Evolutionary conservation across 2,329 filamentous ascomycete species (phyloP).

Genomic region (Talaromyces sp.): DNA sequence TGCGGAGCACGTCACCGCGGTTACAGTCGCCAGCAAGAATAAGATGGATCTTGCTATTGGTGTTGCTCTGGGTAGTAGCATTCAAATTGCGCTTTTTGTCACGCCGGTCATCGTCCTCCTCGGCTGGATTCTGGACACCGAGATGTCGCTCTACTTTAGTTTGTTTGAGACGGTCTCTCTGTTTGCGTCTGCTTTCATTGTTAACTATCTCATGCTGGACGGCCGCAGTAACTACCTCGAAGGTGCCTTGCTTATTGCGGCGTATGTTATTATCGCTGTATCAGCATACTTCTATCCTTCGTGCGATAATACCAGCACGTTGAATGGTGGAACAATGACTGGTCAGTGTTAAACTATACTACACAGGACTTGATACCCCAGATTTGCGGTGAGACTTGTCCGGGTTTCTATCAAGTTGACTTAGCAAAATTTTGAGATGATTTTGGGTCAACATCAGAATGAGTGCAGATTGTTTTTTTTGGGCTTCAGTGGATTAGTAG

Average conservation of each 20-base stretch:
- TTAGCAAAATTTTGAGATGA: neutral
- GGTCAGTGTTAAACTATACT: neutral
- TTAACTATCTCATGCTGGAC: conserved; percentile 83
- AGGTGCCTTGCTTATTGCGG: conserved; percentile 62
- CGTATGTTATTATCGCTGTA: conserved; percentile 65
- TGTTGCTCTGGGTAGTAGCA: conserved; percentile 66
- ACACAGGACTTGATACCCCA: neutral
- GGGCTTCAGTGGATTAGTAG: neutral
- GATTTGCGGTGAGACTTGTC: conserved; percentile 4
- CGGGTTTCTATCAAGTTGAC: neutral
- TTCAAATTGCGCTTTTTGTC: conserved; percentile 69
- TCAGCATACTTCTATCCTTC: conserved; percentile 66
- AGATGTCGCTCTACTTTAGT: conserved; percentile 82
- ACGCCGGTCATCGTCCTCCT: conserved; percentile 68
- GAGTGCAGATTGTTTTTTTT: neutral
- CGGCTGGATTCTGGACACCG: conserved; percentile 64
- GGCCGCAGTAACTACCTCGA: conserved; percentile 85
- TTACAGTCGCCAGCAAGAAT: conserved; percentile 69
- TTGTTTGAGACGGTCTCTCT: conserved; percentile 84
- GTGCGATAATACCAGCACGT: conserved; percentile 45
- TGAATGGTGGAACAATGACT: conserved; percentile 22
- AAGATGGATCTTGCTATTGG: conserved; percentile 74
- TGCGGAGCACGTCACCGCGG: conserved; percentile 69
- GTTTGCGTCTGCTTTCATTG: conserved; percentile 79
- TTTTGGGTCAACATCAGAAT: neutral